These are phyloP conservation scores for Daedaleopsis nitida DNA, from an alignment of 768 basidiomycete genomes.

Conservation along the genomic window DNA sequence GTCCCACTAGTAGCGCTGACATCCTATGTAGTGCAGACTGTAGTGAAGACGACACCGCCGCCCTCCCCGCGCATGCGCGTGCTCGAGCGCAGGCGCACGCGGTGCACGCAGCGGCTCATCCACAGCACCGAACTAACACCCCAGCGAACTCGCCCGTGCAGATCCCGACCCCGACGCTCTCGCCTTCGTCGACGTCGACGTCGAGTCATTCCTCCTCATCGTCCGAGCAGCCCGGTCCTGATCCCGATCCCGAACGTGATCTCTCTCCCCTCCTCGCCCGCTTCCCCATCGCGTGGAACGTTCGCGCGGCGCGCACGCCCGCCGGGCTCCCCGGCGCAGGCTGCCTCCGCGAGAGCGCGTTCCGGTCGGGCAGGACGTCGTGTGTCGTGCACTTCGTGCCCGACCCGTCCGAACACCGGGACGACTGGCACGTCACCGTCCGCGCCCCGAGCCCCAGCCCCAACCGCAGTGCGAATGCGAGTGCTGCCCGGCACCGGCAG, in stretches of 20 bases:
- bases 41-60: neutral
- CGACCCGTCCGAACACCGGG: neutral
- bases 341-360: neutral
- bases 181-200: neutral
- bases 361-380: neutral
- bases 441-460: no score
- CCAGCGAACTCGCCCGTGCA: neutral
- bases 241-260: neutral
- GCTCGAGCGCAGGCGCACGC: neutral
- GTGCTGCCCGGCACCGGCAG: neutral
- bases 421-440: neutral
- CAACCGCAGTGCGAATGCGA: no score
- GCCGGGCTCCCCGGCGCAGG: neutral
- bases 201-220: neutral
- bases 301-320: neutral
- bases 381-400: neutral
- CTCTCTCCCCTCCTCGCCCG: neutral
- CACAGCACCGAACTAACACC: neutral
- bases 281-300: neutral
- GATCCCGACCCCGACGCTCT: neutral
- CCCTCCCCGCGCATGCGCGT: neutral
- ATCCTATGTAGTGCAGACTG: neutral
- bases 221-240: no score
- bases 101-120: no score
- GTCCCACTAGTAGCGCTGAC: neutral